Evolutionary conservation across 2,329 filamentous ascomycete species (phyloP).

Genomic region (Fusarium luffae): DNA sequence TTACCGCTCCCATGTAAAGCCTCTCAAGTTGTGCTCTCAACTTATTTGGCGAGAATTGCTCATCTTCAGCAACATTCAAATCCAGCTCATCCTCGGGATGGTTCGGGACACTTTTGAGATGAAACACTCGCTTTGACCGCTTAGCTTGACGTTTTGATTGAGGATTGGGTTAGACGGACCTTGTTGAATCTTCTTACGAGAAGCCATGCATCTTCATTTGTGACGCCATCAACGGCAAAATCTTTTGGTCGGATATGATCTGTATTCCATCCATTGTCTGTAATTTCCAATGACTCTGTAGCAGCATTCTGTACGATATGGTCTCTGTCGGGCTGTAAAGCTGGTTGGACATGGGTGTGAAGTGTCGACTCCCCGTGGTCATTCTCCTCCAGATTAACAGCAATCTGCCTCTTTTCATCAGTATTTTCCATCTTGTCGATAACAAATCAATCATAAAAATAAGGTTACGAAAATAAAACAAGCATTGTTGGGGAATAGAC

Average conservation of each 20-base stretch:
- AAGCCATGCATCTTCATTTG: slow-evolving; percentile 23
- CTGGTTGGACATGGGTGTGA: neutral
- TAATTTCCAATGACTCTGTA: neutral
- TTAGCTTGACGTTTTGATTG: neutral
- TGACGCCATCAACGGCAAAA: neutral
- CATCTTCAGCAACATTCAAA: slow-evolving; percentile 67
- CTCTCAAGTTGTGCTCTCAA: slow-evolving; percentile 79
- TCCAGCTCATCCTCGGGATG: slow-evolving; percentile 12
- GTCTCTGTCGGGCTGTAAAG: rapidly evolving
- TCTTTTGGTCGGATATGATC: neutral
- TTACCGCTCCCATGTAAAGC: slow-evolving; percentile 78
- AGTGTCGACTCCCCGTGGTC: neutral
- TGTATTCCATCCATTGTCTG: slow-evolving; percentile 2
- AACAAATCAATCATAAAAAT: neutral
- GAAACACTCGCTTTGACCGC: neutral
- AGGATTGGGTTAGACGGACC: neutral
- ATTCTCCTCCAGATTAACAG: neutral
- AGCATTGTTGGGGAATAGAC: neutral
- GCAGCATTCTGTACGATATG: rapidly evolving
- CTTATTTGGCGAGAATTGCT: slow-evolving; percentile 85
- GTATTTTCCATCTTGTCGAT: neutral
- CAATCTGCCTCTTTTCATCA: neutral
- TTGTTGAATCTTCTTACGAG: slow-evolving; percentile 26
- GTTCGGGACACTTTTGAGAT: slow-evolving; percentile 2
- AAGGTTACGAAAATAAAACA: neutral